phyloP scores from a whole-genome alignment of 2,329 filamentous ascomycete species.

The Colletotrichum acutatum region DNA sequence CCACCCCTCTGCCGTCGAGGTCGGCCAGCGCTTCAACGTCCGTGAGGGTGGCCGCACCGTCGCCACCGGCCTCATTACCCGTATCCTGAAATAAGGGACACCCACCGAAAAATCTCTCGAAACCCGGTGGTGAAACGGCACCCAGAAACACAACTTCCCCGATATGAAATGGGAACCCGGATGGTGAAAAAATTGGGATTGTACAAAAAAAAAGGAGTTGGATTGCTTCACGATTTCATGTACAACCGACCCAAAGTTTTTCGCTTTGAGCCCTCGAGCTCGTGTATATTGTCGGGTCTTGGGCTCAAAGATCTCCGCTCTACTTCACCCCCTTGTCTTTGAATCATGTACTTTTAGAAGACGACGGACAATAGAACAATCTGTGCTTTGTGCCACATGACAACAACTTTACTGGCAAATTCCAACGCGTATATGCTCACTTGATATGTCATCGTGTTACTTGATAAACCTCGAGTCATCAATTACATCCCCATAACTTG shows the following conservation, averaged over 20 bases:
- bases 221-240: slow-evolving; percentile 38
- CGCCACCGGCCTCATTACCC: slow-evolving; percentile 84
- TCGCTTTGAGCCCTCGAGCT: slow-evolving; percentile 39
- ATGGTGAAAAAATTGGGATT: slow-evolving; percentile 20
- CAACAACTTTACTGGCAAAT: too few relatives aligned
- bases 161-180: slow-evolving; percentile 17
- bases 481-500: slow-evolving; percentile 28
- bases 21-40: slow-evolving; percentile 96
- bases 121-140: slow-evolving; percentile 30
- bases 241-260: slow-evolving; percentile 39
- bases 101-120: neutral
- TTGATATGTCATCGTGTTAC: neutral
- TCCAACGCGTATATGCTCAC: neutral
- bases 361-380: slow-evolving; percentile 38
- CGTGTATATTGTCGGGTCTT: slow-evolving; percentile 50
- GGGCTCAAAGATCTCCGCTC: slow-evolving; percentile 53
- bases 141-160: slow-evolving; percentile 10
- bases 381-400: slow-evolving; percentile 22
- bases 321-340: slow-evolving; percentile 52
- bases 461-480: slow-evolving; percentile 19
- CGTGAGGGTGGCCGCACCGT: slow-evolving; percentile 95
- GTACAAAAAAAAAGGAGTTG: slow-evolving; percentile 38
- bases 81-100: slow-evolving; percentile 68
- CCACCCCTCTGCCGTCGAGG: slow-evolving; percentile 87
- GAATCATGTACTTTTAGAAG: slow-evolving; percentile 48